A percentile compares a stretch with the other conserved stretches of the same genome.
These are phyloP conservation scores for Solanum medicagineum DNA, from an alignment of 257 asterid species.

Conservation along the genomic window DNA sequence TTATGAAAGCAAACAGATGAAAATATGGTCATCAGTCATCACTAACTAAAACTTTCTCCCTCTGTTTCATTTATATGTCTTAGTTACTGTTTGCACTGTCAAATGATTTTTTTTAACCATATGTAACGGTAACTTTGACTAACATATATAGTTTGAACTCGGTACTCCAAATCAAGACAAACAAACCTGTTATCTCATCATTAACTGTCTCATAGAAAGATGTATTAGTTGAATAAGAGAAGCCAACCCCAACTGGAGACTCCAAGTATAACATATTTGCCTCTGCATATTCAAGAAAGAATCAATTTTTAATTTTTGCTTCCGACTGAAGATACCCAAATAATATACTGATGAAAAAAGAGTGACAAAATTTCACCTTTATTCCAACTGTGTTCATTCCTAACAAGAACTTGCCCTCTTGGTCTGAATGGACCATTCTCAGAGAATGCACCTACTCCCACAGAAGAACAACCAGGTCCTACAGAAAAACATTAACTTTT, in stretches of 20 bases:
- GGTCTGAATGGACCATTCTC: conserved; percentile 76
- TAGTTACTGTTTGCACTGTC: background rate
- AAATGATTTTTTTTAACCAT: background rate
- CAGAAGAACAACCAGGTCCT: conserved; percentile 76
- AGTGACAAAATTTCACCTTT: conserved; percentile 24
- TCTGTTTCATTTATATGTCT: background rate
- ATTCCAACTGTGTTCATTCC: conserved; percentile 58
- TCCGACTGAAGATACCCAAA: background rate
- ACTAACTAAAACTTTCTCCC: background rate
- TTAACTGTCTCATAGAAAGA: conserved; percentile 34
- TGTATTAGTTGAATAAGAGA: conserved; percentile 41
- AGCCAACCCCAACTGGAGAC: conserved; percentile 66
- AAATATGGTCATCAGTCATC: background rate
- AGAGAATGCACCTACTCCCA: conserved; percentile 71
- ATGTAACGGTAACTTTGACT: no score
- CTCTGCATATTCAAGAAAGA: conserved; percentile 23
- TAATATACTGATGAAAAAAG: background rate
- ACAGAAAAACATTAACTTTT: background rate
- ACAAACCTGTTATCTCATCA: conserved; percentile 48
- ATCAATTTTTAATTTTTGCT: background rate
- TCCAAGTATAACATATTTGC: conserved; percentile 69
- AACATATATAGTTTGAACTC: background rate
- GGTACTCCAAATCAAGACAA: background rate
- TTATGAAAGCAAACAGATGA: background rate
- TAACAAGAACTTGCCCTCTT: conserved; percentile 27